phyloP scores from a whole-genome alignment of 495 filamentous ascomycete genomes.

The Ramalina peruviana region DNA sequence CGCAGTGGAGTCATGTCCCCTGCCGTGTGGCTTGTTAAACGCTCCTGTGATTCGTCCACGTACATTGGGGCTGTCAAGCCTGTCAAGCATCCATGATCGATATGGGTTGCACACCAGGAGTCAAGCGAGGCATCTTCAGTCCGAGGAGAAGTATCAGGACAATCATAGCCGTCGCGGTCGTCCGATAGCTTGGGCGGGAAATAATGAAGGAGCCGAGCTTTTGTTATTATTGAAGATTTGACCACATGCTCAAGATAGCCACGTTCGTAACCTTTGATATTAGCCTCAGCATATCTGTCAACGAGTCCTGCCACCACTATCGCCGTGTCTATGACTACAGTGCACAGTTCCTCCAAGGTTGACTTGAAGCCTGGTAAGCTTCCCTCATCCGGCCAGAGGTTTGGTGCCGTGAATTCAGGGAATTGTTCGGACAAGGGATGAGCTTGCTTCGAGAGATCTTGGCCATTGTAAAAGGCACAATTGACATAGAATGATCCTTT shows the following conservation, averaged over 20 bases:
- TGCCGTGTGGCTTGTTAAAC: slow-evolving; percentile 16
- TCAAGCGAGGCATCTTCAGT: slow-evolving; percentile 44
- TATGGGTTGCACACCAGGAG: slow-evolving; percentile 92
- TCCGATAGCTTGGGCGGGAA: slow-evolving; percentile 47
- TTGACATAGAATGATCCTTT: slow-evolving; percentile 98
- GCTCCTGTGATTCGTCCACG: slow-evolving; percentile 55
- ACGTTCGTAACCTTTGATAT: slow-evolving; percentile 57
- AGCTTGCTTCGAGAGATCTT: slow-evolving; percentile 43
- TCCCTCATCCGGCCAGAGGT: slow-evolving; percentile 66
- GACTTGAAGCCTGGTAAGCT: slow-evolving; percentile 58
- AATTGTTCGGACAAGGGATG: slow-evolving; percentile 43
- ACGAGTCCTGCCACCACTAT: slow-evolving; percentile 77
- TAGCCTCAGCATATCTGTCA: slow-evolving; percentile 66
- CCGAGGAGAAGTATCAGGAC: background rate
- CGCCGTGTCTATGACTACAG: slow-evolving; percentile 75
- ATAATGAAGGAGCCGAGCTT: slow-evolving; percentile 88
- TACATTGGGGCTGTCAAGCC: slow-evolving; percentile 95
- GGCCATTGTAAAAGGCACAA: slow-evolving; percentile 78
- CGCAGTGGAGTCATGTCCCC: slow-evolving; percentile 36
- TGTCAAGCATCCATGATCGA: slow-evolving; percentile 82
- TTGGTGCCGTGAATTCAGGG: slow-evolving; percentile 53
- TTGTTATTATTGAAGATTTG: slow-evolving; percentile 69
- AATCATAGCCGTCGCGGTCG: background rate
- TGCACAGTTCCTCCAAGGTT: slow-evolving; percentile 63
- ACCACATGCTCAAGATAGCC: slow-evolving; percentile 83